A percentile compares a stretch with the other conserved stretches of the same genome.
These are phyloP conservation scores for Saccharomyces hybrid DNA, from an alignment of 1,139 yeast species.

Conservation along the genomic window DNA sequence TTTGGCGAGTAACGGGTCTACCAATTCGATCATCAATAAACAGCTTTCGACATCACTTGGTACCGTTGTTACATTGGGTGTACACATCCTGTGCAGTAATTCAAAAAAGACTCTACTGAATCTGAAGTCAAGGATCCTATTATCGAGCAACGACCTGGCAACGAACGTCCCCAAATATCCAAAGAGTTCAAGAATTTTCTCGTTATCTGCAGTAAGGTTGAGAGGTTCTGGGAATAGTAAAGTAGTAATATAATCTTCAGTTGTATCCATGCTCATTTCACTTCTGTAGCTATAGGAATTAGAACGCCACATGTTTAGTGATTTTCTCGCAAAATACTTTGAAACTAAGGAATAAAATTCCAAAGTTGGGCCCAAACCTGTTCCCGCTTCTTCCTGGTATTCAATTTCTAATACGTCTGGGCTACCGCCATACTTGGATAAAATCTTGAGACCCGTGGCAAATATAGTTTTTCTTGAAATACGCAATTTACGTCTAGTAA, in stretches of 20 bases:
- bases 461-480: conserved; percentile 64
- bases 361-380: conserved; percentile 92
- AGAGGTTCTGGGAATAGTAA: conserved; percentile 77
- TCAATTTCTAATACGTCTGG: conserved; percentile 84
- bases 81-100: conserved; percentile 31
- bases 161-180: conserved; percentile 70
- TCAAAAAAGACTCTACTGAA: conserved; percentile 67
- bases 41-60: conserved; percentile 1
- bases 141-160: conserved; percentile 81
- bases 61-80: conserved; percentile 17
- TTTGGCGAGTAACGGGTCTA: conserved; percentile 57
- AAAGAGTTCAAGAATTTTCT: conserved; percentile 48
- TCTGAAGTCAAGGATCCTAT: conserved; percentile 74
- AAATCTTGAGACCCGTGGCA: conserved; percentile 72
- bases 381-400: conserved; percentile 87
- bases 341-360: conserved; percentile 86
- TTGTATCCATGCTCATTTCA: conserved; percentile 29
- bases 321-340: conserved; percentile 54
- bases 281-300: conserved; percentile 24
- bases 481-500: conserved; percentile 73
- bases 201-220: conserved; percentile 33
- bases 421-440: conserved; percentile 67
- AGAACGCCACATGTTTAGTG: conserved; percentile 62
- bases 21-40: conserved; percentile 34
- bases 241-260: conserved; percentile 38